Conservation (phyloP, 441 rosid species). For the Aquilaria agallochum region DNA sequence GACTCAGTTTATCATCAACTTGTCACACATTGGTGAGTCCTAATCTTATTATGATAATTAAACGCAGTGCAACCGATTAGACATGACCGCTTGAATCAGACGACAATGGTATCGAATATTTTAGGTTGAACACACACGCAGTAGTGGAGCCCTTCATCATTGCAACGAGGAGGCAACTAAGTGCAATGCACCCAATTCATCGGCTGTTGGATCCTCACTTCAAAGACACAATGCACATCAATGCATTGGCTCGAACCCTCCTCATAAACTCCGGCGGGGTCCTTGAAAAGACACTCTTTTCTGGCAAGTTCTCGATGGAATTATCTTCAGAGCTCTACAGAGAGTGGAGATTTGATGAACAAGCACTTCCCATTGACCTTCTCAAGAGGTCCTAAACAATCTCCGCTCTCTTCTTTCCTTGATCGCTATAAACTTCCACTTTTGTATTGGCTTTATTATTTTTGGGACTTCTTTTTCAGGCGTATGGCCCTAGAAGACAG, state of each 20-base stretch:
- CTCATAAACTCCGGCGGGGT: constrained; percentile 61
- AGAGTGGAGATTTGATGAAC: constrained; percentile 69
- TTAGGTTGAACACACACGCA: constrained; percentile 75
- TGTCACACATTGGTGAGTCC: constrained; percentile 55
- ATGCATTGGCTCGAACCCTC: constrained; percentile 44
- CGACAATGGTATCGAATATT: constrained; percentile 7
- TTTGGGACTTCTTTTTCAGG: constrained; percentile 24
- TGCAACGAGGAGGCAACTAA: constrained; percentile 62
- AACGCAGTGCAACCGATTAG: not conserved
- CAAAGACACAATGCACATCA: constrained; percentile 66
- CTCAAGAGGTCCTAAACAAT: constrained; percentile 37
- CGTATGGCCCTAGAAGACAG: constrained; percentile 45
- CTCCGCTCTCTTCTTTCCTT: not conserved
- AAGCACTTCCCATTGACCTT: constrained; percentile 66
- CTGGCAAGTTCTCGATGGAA: constrained; percentile 50
- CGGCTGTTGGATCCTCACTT: constrained; percentile 61
- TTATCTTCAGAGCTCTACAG: constrained; percentile 57
- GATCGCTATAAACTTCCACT: no score
- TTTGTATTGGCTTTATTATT: no score
- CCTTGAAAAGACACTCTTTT: constrained; percentile 51
- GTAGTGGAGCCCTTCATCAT: constrained; percentile 70
- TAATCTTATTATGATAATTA: no score
- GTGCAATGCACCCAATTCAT: constrained; percentile 67
- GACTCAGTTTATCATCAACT: constrained; percentile 68
- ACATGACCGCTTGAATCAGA: not conserved